phyloP scores from a whole-genome alignment of 1,139 yeast species.

The Yamadazyma diospyri region DNA sequence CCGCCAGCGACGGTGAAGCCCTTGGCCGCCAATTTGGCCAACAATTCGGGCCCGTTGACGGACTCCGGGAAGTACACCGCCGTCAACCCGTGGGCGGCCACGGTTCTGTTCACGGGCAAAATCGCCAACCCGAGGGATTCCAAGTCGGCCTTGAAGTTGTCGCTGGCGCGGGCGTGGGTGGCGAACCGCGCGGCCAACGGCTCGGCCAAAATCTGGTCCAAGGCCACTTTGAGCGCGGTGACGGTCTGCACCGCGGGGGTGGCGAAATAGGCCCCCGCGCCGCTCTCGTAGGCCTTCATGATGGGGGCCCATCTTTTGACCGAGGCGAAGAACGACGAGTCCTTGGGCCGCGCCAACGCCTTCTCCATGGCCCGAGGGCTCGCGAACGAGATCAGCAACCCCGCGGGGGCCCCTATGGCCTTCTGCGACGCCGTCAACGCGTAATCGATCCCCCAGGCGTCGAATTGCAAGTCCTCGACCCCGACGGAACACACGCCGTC shows the following conservation, averaged over 20 bases:
- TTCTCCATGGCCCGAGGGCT: constrained; percentile 70
- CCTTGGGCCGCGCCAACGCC: constrained; percentile 54
- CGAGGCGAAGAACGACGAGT: constrained; percentile 67
- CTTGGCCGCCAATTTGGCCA: constrained; percentile 50
- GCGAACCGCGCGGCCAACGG: constrained; percentile 61
- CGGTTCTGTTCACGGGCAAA: constrained; percentile 57
- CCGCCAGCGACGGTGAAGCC: constrained; percentile 92
- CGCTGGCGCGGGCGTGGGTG: constrained; percentile 61
- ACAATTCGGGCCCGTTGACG: constrained; percentile 63
- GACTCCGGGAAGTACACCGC: constrained; percentile 84
- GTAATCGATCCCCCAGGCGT: constrained; percentile 86
- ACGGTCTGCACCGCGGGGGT: constrained; percentile 90
- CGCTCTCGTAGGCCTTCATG: constrained; percentile 82
- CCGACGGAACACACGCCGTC: constrained; percentile 96
- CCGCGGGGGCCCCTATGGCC: constrained; percentile 94
- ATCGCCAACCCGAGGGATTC: constrained; percentile 61
- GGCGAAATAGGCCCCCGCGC: constrained; percentile 84
- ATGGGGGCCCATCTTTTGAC: constrained; percentile 86
- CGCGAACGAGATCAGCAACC: constrained; percentile 74
- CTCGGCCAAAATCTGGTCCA: constrained; percentile 63
- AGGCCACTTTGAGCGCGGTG: constrained; percentile 75
- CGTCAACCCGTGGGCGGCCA: constrained; percentile 84
- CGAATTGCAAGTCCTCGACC: constrained; percentile 81
- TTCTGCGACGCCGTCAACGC: constrained; percentile 92
- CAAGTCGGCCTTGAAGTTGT: constrained; percentile 58